A percentile compares a stretch with the other conserved stretches of the same genome.
Conservation (phyloP, 2,329 filamentous ascomycete species). For the Coleophoma cylindrospora region DNA sequence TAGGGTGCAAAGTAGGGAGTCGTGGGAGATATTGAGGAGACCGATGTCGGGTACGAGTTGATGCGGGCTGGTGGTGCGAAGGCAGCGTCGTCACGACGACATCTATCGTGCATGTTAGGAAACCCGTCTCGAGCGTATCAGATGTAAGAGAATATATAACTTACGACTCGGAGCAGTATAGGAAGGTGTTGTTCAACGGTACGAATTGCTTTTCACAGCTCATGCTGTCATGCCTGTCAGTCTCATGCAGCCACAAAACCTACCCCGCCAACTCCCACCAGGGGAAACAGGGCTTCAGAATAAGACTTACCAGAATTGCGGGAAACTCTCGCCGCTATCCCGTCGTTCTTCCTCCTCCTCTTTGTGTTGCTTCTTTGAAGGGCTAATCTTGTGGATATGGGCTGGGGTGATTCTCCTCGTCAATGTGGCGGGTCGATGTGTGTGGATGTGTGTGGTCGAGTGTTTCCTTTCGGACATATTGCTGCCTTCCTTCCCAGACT, state of each 20-base stretch:
- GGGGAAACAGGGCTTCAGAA: conserved; percentile 4
- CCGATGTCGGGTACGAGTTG: conserved; percentile 12
- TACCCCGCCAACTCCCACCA: conserved; percentile 4
- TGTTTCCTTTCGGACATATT: conserved; percentile 13
- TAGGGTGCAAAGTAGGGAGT: conserved; percentile 34
- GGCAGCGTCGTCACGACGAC: conserved; percentile 18
- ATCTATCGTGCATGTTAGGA: too few species aligned
- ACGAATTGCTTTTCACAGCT: conserved; percentile 63
- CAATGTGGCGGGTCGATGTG: conserved; percentile 11
- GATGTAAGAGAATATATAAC: conserved; percentile 25
- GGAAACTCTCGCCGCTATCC: conserved; percentile 57
- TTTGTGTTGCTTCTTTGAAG: conserved; percentile 10
- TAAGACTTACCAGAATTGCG: conserved; percentile 56
- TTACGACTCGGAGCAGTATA: conserved; percentile 62
- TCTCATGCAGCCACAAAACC: conserved; percentile 19
- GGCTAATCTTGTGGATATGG: conserved; percentile 8
- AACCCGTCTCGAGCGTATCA: background rate
- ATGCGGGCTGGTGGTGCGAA: conserved; percentile 8
- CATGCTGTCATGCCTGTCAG: conserved; percentile 42
- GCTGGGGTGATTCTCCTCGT: conserved; percentile 16
- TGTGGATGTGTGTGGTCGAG: background rate
- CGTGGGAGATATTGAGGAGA: conserved; percentile 24
- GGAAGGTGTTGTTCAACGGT: conserved; percentile 47
- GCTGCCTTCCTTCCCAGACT: background rate
- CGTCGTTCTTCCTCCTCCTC: conserved; percentile 14